These are phyloP conservation scores for Populus trichocarpa DNA, from an alignment of 441 rosid genomes.

Conservation along the genomic window DNA sequence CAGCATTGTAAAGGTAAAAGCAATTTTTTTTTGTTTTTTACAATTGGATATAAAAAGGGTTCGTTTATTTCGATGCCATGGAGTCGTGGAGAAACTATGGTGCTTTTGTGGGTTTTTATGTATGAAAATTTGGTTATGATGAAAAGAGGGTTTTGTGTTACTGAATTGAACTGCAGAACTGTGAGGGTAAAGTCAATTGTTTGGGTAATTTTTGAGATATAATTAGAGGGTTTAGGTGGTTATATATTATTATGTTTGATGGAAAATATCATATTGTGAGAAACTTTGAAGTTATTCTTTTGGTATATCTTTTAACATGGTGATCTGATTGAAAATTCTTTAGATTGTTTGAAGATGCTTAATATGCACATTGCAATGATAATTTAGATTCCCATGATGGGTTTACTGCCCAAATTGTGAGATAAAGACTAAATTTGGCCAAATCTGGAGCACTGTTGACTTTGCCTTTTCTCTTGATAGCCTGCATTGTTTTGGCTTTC, in stretches of 20 bases:
- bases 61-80: not conserved
- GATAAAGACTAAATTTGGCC: not conserved
- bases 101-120: not conserved
- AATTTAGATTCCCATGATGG: not conserved
- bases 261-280: not conserved
- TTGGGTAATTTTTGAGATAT: not conserved
- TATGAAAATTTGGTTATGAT: not conserved
- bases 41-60: not conserved
- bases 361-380: no score
- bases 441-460: not conserved
- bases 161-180: not conserved
- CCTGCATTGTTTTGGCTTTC: not conserved
- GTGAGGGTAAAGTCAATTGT: not conserved
- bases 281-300: not conserved
- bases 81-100: not conserved
- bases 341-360: not conserved
- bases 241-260: not conserved
- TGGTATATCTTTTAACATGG: not conserved
- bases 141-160: not conserved
- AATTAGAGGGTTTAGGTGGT: not conserved
- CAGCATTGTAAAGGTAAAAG: conserved; percentile 75
- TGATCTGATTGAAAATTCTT: not conserved
- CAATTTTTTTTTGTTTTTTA: not conserved
- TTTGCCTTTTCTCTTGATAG: not conserved
- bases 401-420: not conserved